phyloP scores from a whole-genome alignment of 192 early-diverging fungal genomes.

The Backusella macrospora region DNA sequence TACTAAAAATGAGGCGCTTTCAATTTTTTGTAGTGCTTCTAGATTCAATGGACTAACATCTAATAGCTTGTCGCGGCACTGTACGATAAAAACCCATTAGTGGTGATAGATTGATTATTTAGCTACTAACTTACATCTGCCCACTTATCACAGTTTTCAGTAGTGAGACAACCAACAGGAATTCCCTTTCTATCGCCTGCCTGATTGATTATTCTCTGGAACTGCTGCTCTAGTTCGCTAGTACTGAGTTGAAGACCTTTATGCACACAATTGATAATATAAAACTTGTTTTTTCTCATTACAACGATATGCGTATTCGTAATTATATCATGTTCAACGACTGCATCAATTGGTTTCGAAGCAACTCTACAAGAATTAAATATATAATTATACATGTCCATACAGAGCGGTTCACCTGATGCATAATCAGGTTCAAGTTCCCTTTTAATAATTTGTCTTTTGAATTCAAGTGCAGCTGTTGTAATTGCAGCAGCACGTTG shows the following conservation, averaged over 20 bases:
- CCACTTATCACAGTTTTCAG: conserved; percentile 93
- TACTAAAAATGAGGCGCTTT: conserved; percentile 84
- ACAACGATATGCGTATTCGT: conserved; percentile 84
- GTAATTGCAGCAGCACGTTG: conserved; percentile 88
- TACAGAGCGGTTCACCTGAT: conserved; percentile 77
- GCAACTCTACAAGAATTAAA: conserved; percentile 96
- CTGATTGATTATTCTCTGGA: conserved; percentile 63
- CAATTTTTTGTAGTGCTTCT: conserved; percentile 75
- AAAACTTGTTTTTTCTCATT: conserved; percentile 92
- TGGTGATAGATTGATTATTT: neutral
- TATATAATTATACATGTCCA: conserved; percentile 91
- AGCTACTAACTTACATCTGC: conserved; percentile 48
- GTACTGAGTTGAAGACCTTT: conserved; percentile 81
- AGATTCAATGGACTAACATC: conserved; percentile 69
- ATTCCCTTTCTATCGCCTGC: conserved; percentile 70
- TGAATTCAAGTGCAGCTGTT: conserved; percentile 87
- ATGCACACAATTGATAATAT: conserved; percentile 67
- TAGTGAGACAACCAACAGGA: conserved; percentile 84
- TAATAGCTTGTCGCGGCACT: conserved; percentile 64
- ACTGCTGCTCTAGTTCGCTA: conserved; percentile 79
- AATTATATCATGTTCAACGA: conserved; percentile 67
- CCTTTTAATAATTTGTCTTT: conserved; percentile 70
- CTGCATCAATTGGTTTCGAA: conserved; percentile 79
- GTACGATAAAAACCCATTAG: neutral
- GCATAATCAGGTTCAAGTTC: conserved; percentile 81